Conservation (phyloP, 345 rosid species). For the Eucalyptus rudis region DNA sequence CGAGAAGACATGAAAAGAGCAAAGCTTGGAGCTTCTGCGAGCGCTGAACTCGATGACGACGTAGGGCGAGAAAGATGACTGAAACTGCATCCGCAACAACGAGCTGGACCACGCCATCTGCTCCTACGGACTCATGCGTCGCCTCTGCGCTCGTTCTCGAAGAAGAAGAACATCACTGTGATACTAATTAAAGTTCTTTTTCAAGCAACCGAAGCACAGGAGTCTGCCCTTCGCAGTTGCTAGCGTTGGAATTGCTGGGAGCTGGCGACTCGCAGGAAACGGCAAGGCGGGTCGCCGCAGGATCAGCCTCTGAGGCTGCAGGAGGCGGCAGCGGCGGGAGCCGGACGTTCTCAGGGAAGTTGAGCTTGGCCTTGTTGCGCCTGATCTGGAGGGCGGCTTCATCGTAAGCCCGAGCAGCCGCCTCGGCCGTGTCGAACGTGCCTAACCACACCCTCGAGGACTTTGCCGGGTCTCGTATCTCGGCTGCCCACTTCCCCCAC, state of each 20-base stretch:
- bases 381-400: slow-evolving; percentile 76
- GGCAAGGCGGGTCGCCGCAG: slow-evolving; percentile 12
- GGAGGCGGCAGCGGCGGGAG: slow-evolving; percentile 18
- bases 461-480: slow-evolving; percentile 78
- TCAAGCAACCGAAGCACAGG: not conserved
- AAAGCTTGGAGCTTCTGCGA: not conserved
- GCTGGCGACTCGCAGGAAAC: not conserved
- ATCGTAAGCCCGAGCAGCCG: slow-evolving; percentile 83
- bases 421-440: slow-evolving; percentile 80
- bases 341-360: slow-evolving; percentile 84
- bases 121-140: slow-evolving; percentile 6
- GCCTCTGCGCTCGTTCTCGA: not conserved
- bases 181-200: not conserved
- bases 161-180: not conserved
- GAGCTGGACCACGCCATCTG: slow-evolving; percentile 7
- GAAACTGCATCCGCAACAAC: slow-evolving; percentile 5
- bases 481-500: slow-evolving; percentile 99
- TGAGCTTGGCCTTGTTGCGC: slow-evolving; percentile 87
- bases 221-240: not conserved
- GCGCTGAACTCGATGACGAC: not conserved
- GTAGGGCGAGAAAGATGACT: slow-evolving; percentile 1
- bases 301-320: not conserved
- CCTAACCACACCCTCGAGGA: slow-evolving; percentile 93
- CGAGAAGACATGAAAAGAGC: not conserved
- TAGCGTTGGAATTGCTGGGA: not conserved